phyloP scores from a whole-genome alignment of 1,139 yeast genomes.

The Geotrichum australiense region DNA sequence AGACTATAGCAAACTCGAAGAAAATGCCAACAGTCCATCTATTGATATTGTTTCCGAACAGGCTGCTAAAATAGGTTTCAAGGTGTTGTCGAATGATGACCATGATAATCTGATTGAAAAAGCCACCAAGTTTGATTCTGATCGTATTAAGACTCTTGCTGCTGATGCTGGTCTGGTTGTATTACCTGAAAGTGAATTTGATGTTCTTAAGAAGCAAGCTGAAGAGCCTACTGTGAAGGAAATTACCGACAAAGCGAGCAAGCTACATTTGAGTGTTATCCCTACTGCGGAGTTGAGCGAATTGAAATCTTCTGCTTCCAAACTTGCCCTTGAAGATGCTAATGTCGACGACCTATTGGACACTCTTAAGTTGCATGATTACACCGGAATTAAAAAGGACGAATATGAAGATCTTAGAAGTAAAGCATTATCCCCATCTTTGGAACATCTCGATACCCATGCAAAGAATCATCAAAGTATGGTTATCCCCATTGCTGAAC shows the following conservation, averaged over 20 bases:
- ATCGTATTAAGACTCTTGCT: constrained; percentile 22
- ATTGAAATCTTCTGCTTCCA: constrained; percentile 22
- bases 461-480: constrained; percentile 8
- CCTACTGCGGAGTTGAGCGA: constrained; percentile 21
- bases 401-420: constrained; percentile 11
- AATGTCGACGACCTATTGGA: constrained; percentile 8
- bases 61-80: constrained; percentile 6
- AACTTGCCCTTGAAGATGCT: constrained; percentile 19
- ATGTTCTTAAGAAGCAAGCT: constrained; percentile 11
- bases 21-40: constrained; percentile 12
- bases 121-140: constrained; percentile 12
- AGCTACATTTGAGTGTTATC: constrained; percentile 25
- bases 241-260: constrained; percentile 34
- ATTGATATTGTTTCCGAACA: constrained; percentile 9
- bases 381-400: not conserved
- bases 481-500: constrained; percentile 9
- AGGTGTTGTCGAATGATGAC: constrained; percentile 9
- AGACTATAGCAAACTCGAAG: constrained; percentile 2
- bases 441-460: constrained; percentile 27
- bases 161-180: constrained; percentile 31
- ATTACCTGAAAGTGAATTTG: constrained; percentile 9
- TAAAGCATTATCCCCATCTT: no score
- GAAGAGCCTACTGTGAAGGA: constrained; percentile 25
- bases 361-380: not conserved
- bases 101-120: constrained; percentile 11